These are phyloP conservation scores for Penicillium concentricum DNA, from an alignment of 2,329 filamentous ascomycete species.

Conservation along the genomic window DNA sequence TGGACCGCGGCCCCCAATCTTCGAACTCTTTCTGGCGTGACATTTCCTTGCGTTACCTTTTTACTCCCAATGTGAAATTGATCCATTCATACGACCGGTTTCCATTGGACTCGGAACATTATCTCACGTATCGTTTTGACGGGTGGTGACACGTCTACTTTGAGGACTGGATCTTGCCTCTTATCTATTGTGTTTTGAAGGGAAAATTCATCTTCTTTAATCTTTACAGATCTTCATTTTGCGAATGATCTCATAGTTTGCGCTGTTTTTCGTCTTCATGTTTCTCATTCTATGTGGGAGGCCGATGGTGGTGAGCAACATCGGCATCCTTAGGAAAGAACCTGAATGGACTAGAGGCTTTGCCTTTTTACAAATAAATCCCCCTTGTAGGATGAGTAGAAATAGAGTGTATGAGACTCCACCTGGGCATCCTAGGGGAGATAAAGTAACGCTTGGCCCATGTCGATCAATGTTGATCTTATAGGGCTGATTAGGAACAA, in stretches of 20 bases:
- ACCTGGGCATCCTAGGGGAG: not conserved
- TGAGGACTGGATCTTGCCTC: not conserved
- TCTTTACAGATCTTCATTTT: not conserved
- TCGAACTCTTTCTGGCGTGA: not conserved
- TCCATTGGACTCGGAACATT: slow-evolving; percentile 4
- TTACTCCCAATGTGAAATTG: slow-evolving; percentile 13
- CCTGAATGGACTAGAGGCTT: slow-evolving; percentile 3
- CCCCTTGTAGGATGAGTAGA: not conserved
- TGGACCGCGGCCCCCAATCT: not conserved
- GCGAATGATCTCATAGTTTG: not conserved
- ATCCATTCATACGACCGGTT: slow-evolving; percentile 5
- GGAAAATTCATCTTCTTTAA: not conserved
- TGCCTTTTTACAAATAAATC: not conserved
- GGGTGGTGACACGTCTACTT: slow-evolving; percentile 4
- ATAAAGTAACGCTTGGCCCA: not conserved
- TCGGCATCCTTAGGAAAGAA: not conserved
- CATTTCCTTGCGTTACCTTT: slow-evolving; percentile 7
- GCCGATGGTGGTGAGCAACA: not conserved
- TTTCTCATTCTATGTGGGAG: not conserved
- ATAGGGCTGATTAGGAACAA: not conserved
- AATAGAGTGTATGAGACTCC: not conserved
- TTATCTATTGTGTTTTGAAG: not conserved
- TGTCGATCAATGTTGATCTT: slow-evolving; percentile 4
- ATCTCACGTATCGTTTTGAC: slow-evolving; percentile 9
- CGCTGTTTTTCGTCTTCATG: slow-evolving; percentile 1